phyloP scores from a whole-genome alignment of 306 rosid genomes.

The Macrotyloma uniflorum region DNA sequence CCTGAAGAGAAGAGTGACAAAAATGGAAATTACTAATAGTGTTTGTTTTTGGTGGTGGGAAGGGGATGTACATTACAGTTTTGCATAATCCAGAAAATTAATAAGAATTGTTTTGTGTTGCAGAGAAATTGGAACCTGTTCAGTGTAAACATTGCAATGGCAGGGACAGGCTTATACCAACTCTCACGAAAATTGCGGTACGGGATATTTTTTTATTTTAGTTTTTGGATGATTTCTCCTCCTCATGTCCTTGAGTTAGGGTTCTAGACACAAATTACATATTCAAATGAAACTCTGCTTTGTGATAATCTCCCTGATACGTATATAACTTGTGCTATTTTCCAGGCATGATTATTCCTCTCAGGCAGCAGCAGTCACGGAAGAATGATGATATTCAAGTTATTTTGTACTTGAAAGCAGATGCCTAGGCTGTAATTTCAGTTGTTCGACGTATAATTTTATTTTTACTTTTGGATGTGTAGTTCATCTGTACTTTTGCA shows the following conservation, averaged over 20 bases:
- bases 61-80: not conserved
- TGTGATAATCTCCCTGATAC: conserved; percentile 32
- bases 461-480: conserved; percentile 4
- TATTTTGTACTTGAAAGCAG: conserved; percentile 14
- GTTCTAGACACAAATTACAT: conserved; percentile 17
- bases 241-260: not conserved
- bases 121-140: conserved; percentile 98
- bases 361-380: conserved; percentile 49
- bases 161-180: conserved; percentile 88
- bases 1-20: not conserved
- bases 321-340: conserved; percentile 29
- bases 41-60: not conserved
- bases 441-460: conserved; percentile 1
- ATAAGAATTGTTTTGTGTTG: conserved; percentile 33
- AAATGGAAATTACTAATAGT: not conserved
- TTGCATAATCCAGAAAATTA: conserved; percentile 8
- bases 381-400: conserved; percentile 68
- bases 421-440: conserved; percentile 30
- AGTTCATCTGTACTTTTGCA: conserved; percentile 35
- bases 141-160: conserved; percentile 91
- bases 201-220: conserved; percentile 28
- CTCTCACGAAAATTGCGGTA: conserved; percentile 83
- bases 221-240: not conserved
- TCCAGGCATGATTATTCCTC: conserved; percentile 85
- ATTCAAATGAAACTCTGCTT: conserved; percentile 8